Evolutionary conservation across 345 rosid genomes (phyloP).

Genomic region (Geranium rotundifolium): DNA sequence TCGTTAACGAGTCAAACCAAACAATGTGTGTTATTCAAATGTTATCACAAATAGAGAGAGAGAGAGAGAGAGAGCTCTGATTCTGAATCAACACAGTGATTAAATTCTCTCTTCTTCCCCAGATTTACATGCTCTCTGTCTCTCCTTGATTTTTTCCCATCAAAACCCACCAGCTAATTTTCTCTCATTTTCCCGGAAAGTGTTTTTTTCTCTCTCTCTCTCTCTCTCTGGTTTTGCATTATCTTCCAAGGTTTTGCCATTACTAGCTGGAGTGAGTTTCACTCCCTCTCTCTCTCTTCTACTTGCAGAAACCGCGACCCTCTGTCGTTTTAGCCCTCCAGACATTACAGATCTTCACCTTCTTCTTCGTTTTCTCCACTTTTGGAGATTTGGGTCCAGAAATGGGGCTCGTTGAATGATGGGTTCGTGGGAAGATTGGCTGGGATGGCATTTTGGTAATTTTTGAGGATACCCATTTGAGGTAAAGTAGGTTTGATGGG

Average conservation of each 20-base stretch:
- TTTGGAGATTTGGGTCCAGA: neutral
- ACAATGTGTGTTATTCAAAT: neutral
- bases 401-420: neutral
- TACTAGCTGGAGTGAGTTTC: neutral
- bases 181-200: slow-evolving; percentile 3
- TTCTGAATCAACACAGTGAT: neutral
- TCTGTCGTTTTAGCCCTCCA: neutral
- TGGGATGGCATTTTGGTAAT: neutral
- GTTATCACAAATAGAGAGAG: neutral
- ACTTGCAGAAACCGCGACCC: neutral
- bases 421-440: neutral
- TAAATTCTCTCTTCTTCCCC: slow-evolving; percentile 9
- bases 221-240: neutral
- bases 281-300: neutral
- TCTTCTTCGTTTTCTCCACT: neutral
- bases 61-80: neutral
- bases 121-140: slow-evolving; percentile 18
- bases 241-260: neutral
- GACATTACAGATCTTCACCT: neutral
- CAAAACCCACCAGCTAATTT: slow-evolving; percentile 6
- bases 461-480: neutral
- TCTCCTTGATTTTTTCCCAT: slow-evolving; percentile 6
- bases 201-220: neutral
- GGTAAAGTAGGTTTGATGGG: neutral
- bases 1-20: neutral